phyloP scores from a whole-genome alignment of 1,284 basidiomycete species.

The Leccinum laetum region DNA sequence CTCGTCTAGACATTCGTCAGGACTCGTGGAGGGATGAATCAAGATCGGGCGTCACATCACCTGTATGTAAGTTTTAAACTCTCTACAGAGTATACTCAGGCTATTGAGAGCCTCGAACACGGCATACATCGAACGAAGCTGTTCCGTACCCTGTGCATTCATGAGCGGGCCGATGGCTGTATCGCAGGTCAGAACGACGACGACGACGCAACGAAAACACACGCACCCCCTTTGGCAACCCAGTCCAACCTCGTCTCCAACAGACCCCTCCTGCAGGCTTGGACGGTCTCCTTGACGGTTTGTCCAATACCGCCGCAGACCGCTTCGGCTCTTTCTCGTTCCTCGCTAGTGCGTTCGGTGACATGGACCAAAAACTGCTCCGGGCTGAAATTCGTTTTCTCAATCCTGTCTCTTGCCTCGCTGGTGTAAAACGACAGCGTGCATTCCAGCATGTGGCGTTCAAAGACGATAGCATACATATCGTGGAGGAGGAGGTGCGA shows the following conservation, averaged over 20 bases:
- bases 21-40: neutral
- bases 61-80: slow-evolving; percentile 61
- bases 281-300: slow-evolving; percentile 45
- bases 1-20: slow-evolving; percentile 38
- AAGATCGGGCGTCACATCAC: slow-evolving; percentile 34
- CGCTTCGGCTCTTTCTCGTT: slow-evolving; percentile 51
- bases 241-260: slow-evolving; percentile 53
- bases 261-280: slow-evolving; percentile 53
- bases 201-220: neutral
- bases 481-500: slow-evolving; percentile 53
- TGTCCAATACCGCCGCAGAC: slow-evolving; percentile 44
- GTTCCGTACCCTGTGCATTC: slow-evolving; percentile 46
- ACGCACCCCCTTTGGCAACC: slow-evolving; percentile 57
- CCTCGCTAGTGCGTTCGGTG: slow-evolving; percentile 49
- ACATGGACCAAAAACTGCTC: slow-evolving; percentile 56
- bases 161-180: slow-evolving; percentile 63
- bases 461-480: slow-evolving; percentile 54
- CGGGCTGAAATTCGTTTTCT: slow-evolving; percentile 44
- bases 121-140: slow-evolving; percentile 60
- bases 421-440: slow-evolving; percentile 52
- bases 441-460: slow-evolving; percentile 49
- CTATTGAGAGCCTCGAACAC: slow-evolving; percentile 65
- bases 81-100: slow-evolving; percentile 54
- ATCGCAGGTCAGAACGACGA: neutral
- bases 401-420: slow-evolving; percentile 45